Base-by-base conservation (phyloP, 2,329 filamentous ascomycete species). In the Gnomoniopsis sp. region DNA sequence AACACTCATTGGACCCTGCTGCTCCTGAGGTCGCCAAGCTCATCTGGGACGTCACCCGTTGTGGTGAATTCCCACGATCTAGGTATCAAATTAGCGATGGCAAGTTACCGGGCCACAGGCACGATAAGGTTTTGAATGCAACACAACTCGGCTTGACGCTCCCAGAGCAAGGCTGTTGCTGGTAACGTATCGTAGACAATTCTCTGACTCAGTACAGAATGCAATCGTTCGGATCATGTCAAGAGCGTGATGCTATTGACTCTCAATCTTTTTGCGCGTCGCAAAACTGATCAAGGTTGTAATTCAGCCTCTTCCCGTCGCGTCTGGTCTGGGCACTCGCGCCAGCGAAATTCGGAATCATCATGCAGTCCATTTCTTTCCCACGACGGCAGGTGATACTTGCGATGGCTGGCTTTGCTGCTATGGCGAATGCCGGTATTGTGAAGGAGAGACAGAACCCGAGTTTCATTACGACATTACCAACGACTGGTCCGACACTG, bases 381-480 rank as follows among this genome's bases (percentile, higher is more conserved):
- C 6, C n/a, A 10, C 14, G 22, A 48, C 46, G 4, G 17, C 23
- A 15, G 46, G 46, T 22, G 3, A 12, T 48, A 3, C 4, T 14
- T 21, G 21, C 12, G 23, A 22, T n/a, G n/a, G 46, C 46, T 26
- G 14, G 11, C 26, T 30, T 30, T 21, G 22, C n/a, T 26, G 8
- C 22, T 17, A 48, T 48, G 15, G 49, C 19, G 33, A 11, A n/a
- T n/a, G 55, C 30, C 3, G 55, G 30, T 6, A 17, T 38, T 22
- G 19, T 57, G 30, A 15, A 23, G 11, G 21, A 47, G 15, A 33
- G 55, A 46, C 55, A 57, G 21, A 57, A 57, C 36, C 55, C 55
- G 17, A 30, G 38, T 2, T 57, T 57, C 21, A 57, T 57, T 48
- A 57, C 55, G 6, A 44, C 48, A 17, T n/a, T 57, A 38, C 55